Evolutionary conservation across 495 filamentous ascomycete genomes (phyloP).

Genomic region (Penicillium coprophilum): DNA sequence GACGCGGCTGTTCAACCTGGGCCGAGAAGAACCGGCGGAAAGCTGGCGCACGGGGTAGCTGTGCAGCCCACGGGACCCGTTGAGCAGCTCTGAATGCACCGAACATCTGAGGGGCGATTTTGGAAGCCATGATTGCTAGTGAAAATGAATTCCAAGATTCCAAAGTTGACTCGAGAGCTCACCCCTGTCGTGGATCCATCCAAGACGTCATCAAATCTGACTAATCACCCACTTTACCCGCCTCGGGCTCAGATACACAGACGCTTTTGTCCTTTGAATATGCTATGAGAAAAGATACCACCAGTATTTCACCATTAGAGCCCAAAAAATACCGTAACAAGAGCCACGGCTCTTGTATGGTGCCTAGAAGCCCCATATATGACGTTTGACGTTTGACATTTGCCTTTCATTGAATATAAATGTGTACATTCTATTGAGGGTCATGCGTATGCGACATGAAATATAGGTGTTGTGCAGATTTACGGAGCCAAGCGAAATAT

Average conservation of each 20-base stretch:
- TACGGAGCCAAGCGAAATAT: not conserved
- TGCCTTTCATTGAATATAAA: not conserved
- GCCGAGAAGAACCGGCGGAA: slow-evolving; percentile 34
- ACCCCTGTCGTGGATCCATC: too few relatives aligned
- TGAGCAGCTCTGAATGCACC: slow-evolving; percentile 30
- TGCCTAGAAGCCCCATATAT: too few relatives aligned
- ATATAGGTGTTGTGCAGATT: too few relatives aligned
- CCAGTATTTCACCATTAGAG: too few relatives aligned
- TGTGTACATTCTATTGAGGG: not conserved
- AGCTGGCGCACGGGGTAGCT: slow-evolving; percentile 30
- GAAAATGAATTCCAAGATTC: not conserved
- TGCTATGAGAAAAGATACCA: too few relatives aligned
- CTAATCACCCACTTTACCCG: not conserved
- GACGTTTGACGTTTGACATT: too few relatives aligned
- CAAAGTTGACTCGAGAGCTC: not conserved
- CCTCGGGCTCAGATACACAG: too few relatives aligned
- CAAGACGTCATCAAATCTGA: not conserved
- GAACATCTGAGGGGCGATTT: slow-evolving; percentile 27
- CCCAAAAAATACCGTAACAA: too few relatives aligned
- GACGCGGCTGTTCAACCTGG: slow-evolving; percentile 55
- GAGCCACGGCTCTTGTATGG: too few relatives aligned
- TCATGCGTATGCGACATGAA: too few relatives aligned
- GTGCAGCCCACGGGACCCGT: slow-evolving; percentile 25
- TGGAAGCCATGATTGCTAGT: slow-evolving; percentile 14
- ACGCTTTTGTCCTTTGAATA: too few relatives aligned